phyloP scores from a whole-genome alignment of 345 rosid species.

The Leavenworthia alabamica region DNA sequence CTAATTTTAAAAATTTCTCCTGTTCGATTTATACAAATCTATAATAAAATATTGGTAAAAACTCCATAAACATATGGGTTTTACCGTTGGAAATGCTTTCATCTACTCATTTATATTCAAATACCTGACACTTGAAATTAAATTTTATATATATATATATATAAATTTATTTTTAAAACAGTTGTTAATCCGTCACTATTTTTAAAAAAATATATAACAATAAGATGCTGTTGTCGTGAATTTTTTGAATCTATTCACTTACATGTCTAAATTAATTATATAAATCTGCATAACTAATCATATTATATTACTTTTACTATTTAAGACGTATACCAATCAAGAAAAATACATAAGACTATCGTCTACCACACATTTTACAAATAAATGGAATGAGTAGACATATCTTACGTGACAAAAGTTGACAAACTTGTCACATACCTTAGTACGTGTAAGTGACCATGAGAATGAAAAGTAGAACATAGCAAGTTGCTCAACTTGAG shows the following conservation, averaged over 20 bases:
- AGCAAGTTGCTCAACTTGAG: slow-evolving; percentile 30
- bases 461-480: slow-evolving; percentile 20
- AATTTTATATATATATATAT: no score
- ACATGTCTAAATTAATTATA: not conserved
- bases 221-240: not conserved
- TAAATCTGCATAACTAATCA: not conserved
- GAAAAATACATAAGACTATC: not conserved
- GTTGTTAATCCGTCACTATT: not conserved
- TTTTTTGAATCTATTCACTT: not conserved
- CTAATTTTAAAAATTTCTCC: no score
- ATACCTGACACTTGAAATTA: not conserved
- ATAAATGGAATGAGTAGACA: slow-evolving; percentile 18
- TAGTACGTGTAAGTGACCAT: slow-evolving; percentile 16
- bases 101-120: not conserved
- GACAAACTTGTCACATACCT: slow-evolving; percentile 24
- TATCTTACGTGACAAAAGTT: slow-evolving; percentile 19
- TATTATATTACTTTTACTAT: not conserved
- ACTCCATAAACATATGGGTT: no score
- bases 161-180: not conserved
- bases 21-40: no score
- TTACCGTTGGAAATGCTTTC: no score
- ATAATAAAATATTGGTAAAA: no score
- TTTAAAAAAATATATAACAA: not conserved
- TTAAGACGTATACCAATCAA: not conserved
- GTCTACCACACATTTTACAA: not conserved